A percentile compares a stretch with the other conserved stretches of the same genome.
phyloP scores from a whole-genome alignment of 2,329 filamentous ascomycete genomes.

The Fusarium foetens region DNA sequence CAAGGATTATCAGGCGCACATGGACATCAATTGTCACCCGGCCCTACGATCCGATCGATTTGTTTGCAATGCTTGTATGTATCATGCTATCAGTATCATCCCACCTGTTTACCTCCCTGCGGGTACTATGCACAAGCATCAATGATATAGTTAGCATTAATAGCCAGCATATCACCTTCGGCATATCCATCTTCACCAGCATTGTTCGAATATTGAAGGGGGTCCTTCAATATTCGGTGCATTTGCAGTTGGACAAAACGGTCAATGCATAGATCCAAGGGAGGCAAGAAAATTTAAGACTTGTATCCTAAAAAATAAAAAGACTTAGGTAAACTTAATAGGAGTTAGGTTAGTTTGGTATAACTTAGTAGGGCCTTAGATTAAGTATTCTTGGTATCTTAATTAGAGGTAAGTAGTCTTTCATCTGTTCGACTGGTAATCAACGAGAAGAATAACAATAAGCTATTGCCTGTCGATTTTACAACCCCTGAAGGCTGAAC shows the following conservation, averaged over 20 bases:
- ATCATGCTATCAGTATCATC: neutral
- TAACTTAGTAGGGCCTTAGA: neutral
- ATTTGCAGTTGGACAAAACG: neutral
- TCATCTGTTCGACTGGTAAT: neutral
- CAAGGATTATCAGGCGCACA: neutral
- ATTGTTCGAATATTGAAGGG: neutral
- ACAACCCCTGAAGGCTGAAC: neutral
- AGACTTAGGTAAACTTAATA: neutral
- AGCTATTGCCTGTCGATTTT: neutral
- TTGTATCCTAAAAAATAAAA: neutral
- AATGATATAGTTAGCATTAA: neutral
- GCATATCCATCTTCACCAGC: neutral
- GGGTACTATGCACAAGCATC: neutral
- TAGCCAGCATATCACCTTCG: neutral
- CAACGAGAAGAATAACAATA: neutral
- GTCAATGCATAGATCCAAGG: neutral
- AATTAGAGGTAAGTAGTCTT: neutral
- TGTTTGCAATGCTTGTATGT: neutral
- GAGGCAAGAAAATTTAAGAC: neutral
- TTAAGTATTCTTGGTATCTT: neutral
- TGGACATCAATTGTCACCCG: neutral
- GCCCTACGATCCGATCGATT: slow-evolving; percentile 6
- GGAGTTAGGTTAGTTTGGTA: neutral
- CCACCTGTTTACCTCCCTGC: neutral
- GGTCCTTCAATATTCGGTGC: neutral